phyloP scores from a whole-genome alignment of 352 stramenopile species.

The Phytopythium mirpurense region DNA sequence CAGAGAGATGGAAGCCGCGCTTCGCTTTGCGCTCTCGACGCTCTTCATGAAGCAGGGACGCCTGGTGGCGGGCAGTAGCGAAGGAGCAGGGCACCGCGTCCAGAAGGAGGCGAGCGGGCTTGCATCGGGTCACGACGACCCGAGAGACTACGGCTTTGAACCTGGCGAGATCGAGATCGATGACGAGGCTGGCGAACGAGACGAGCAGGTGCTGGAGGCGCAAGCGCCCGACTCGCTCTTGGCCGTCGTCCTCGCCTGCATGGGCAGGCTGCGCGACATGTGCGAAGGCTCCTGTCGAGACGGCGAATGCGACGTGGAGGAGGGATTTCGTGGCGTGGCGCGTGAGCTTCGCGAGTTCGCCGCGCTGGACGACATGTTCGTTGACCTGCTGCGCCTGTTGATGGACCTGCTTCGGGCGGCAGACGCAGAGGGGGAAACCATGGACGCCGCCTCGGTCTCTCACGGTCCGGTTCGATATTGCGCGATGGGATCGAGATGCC shows the following conservation, averaged over 20 bases:
- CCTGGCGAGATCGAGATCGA: too few species aligned
- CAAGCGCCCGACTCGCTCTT: too few species aligned
- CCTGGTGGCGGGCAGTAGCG: too few species aligned
- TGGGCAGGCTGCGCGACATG: not conserved
- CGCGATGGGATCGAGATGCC: not conserved
- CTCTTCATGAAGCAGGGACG: slow-evolving; percentile 28
- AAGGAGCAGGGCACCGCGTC: not conserved
- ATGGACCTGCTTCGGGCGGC: not conserved
- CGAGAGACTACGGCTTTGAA: not conserved
- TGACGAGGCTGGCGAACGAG: not conserved
- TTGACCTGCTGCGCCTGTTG: not conserved
- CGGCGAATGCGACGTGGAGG: not conserved
- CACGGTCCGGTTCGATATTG: not conserved
- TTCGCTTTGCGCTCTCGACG: slow-evolving; percentile 35
- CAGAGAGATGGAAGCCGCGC: slow-evolving; percentile 16
- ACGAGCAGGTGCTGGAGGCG: slow-evolving; percentile 2
- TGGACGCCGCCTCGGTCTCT: not conserved
- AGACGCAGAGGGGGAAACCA: not conserved
- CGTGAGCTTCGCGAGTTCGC: not conserved
- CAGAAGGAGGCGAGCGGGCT: not conserved
- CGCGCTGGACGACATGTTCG: not conserved
- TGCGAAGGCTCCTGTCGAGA: not conserved
- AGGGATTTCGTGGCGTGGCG: not conserved
- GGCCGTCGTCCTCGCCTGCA: not conserved
- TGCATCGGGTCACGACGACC: not conserved